Evolutionary conservation across 768 basidiomycete genomes (phyloP).

Genomic region (Pleurotus cornucopiae): DNA sequence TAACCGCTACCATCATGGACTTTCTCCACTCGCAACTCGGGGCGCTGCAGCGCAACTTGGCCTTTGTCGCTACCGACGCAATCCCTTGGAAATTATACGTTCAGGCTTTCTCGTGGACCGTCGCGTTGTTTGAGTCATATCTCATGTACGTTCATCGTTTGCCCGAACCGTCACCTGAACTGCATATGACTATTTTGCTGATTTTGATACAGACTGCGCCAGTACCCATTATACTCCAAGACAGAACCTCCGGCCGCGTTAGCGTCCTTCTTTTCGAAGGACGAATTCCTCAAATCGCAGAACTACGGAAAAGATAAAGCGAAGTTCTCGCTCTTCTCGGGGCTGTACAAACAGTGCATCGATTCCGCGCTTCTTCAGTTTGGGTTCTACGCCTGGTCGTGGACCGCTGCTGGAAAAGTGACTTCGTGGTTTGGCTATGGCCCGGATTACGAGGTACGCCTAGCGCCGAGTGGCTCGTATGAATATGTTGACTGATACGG

Average conservation of each 20-base stretch:
- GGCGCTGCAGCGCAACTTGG: constrained; percentile 54
- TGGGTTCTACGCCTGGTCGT: constrained; percentile 81
- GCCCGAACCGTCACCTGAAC: no score
- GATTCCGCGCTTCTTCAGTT: constrained; percentile 69
- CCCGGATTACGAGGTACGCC: constrained; percentile 67
- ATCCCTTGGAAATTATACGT: constrained; percentile 83
- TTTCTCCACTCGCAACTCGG: constrained; percentile 54
- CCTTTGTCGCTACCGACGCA: constrained; percentile 68
- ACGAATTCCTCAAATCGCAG: constrained; percentile 87
- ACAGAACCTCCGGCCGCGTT: constrained; percentile 68
- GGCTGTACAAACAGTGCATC: constrained; percentile 67
- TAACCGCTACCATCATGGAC: constrained; percentile 40
- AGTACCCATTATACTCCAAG: constrained; percentile 83
- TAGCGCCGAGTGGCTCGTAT: neutral
- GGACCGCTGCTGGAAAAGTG: constrained; percentile 57
- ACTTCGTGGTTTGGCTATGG: constrained; percentile 59
- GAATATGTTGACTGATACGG: no score
- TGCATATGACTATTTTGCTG: neutral
- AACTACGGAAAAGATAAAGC: constrained; percentile 90
- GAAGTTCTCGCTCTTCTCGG: constrained; percentile 69
- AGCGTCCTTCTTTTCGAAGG: constrained; percentile 58
- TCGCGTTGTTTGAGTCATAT: constrained; percentile 84
- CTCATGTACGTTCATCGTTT: constrained; percentile 57
- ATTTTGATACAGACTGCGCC: constrained; percentile 50
- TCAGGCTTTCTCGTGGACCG: constrained; percentile 71